Evolutionary conservation across 2,329 filamentous ascomycete genomes (phyloP).

Genomic region (Pseudogymnoascus sp.): DNA sequence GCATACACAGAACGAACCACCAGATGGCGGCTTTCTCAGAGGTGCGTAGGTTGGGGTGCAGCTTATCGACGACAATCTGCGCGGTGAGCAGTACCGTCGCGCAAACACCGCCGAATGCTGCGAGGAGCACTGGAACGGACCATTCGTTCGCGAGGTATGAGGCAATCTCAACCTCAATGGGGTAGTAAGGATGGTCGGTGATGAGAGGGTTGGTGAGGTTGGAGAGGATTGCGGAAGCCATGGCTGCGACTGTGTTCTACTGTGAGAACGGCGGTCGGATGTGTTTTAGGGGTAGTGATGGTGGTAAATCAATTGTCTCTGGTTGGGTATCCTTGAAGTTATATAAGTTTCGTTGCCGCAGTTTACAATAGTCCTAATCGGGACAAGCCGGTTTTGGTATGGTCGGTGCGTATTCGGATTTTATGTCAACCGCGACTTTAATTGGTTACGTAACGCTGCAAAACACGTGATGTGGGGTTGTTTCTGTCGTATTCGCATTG

Average conservation of each 20-base stretch:
- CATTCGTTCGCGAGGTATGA: conserved; percentile 60
- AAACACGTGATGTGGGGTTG: background rate
- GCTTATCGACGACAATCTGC: conserved; percentile 42
- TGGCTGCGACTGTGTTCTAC: conserved; percentile 2
- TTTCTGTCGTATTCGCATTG: conserved; percentile 1
- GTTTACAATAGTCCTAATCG: conserved; percentile 6
- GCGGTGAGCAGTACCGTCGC: conserved; percentile 49
- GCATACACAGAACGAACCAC: conserved; percentile 68
- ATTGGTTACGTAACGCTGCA: background rate
- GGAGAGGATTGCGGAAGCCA: conserved; percentile 15
- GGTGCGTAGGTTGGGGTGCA: conserved; percentile 43
- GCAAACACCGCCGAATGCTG: conserved; percentile 50
- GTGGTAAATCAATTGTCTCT: background rate
- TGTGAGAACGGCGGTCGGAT: conserved; percentile 1
- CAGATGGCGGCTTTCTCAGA: conserved; percentile 52
- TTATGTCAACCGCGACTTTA: background rate
- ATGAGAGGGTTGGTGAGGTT: conserved; percentile 16
- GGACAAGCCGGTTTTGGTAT: background rate
- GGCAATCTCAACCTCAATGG: conserved; percentile 51
- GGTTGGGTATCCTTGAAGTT: background rate
- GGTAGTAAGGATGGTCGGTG: conserved; percentile 60
- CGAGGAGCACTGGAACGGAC: conserved; percentile 49
- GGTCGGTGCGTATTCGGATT: background rate
- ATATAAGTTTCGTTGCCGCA: conserved; percentile 4
- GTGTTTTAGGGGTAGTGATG: background rate